Percentiles rank a stretch among this genome's conserved stretches.
phyloP scores from a whole-genome alignment of 352 stramenopile species.

The Pythium chondricola region DNA sequence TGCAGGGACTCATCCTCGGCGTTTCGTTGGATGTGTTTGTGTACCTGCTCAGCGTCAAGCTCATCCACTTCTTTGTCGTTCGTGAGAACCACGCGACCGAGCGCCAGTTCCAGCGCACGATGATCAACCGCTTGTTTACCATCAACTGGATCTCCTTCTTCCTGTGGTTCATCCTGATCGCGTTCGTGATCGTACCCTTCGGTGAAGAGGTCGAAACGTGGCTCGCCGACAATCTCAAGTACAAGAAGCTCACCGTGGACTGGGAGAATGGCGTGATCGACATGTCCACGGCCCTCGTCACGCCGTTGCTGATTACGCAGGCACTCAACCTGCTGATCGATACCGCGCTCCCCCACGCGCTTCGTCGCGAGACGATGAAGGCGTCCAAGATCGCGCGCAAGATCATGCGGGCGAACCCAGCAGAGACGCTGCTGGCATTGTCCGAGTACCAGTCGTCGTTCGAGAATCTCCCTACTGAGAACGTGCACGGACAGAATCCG shows the following conservation, averaged over 20 bases:
- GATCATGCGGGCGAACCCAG: constrained; percentile 77
- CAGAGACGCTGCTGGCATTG: constrained; percentile 71
- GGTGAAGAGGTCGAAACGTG: constrained; percentile 73
- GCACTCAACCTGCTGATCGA: constrained; percentile 83
- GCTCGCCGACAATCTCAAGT: constrained; percentile 71
- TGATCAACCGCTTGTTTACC: constrained; percentile 80
- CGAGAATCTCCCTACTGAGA: constrained; percentile 45
- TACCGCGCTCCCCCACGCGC: constrained; percentile 57
- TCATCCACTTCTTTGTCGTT: constrained; percentile 77
- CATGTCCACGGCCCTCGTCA: constrained; percentile 84
- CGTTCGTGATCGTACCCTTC: constrained; percentile 85
- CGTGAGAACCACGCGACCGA: constrained; percentile 81
- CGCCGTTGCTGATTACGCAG: constrained; percentile 78
- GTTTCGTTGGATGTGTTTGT: constrained; percentile 82
- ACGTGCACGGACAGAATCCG: constrained; percentile 19
- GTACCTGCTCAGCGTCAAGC: constrained; percentile 77
- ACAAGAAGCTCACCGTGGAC: constrained; percentile 73
- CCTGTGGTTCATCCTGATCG: constrained; percentile 86
- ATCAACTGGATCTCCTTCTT: constrained; percentile 91
- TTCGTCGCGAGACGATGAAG: constrained; percentile 58
- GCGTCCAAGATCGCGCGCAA: constrained; percentile 73
- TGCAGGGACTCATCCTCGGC: constrained; percentile 74
- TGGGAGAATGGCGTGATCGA: constrained; percentile 84
- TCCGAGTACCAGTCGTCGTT: constrained; percentile 82
- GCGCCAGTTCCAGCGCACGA: constrained; percentile 74